Percentiles rank a stretch among this genome's conserved stretches.
These are phyloP conservation scores for Blastocystis sp. DNA, from an alignment of 352 stramenopile genomes.

Conservation along the genomic window DNA sequence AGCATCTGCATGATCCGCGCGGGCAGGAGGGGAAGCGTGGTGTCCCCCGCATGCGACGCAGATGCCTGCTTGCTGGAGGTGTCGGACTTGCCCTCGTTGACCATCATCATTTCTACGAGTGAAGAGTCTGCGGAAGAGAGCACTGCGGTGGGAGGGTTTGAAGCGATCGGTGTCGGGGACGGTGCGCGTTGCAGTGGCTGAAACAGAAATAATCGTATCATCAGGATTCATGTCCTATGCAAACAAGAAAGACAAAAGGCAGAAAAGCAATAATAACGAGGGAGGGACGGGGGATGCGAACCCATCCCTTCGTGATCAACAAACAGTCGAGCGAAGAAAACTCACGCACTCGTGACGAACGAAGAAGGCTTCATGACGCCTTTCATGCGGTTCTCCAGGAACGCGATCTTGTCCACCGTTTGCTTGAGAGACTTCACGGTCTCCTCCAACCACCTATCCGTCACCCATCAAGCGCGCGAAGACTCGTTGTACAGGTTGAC, in stretches of 20 bases:
- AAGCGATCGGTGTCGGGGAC: conserved; percentile 61
- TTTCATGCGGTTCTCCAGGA: conserved; percentile 49
- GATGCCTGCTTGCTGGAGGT: conserved; percentile 63
- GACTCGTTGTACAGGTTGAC: conserved; percentile 42
- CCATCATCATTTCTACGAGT: neutral
- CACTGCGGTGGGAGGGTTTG: conserved; percentile 50
- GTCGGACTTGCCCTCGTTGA: conserved; percentile 28
- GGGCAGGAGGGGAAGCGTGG: neutral
- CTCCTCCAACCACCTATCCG: conserved; percentile 47
- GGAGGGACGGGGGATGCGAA: neutral
- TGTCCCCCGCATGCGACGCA: conserved; percentile 33
- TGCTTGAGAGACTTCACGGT: conserved; percentile 3
- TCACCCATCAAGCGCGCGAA: neutral
- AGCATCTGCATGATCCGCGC: conserved; percentile 33
- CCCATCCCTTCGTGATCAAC: conserved; percentile 1
- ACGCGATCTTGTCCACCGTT: conserved; percentile 2
- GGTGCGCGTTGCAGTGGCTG: neutral
- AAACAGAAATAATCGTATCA: conserved; percentile 45
- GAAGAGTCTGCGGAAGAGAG: neutral
- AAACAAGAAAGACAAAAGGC: conserved; percentile 61
- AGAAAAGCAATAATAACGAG: conserved; percentile 42
- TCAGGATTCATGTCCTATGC: conserved; percentile 44
- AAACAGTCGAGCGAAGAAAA: neutral
- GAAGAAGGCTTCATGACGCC: neutral
- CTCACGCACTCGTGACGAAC: neutral